phyloP scores from a whole-genome alignment of 2,329 filamentous ascomycete species.

The Byssochlamys sp. region DNA sequence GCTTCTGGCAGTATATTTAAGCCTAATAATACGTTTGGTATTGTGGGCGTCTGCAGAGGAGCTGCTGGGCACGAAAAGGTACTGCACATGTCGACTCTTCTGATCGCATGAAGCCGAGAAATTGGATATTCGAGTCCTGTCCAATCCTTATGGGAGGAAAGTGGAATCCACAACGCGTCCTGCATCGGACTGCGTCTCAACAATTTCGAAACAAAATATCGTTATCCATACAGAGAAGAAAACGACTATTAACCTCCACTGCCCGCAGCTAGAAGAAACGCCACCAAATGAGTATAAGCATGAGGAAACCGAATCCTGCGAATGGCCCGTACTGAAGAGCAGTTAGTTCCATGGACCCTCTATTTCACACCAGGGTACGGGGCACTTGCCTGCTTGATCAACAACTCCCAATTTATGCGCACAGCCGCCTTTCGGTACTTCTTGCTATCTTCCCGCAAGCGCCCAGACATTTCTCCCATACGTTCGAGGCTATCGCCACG shows the following conservation, averaged over 20 bases:
- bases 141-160: not conserved
- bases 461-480: conserved; percentile 88
- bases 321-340: conserved; percentile 68
- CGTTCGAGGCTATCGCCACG: conserved; percentile 86
- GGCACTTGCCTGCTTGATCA: conserved; percentile 67
- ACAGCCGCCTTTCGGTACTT: conserved; percentile 91
- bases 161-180: not conserved
- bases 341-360: conserved; percentile 14
- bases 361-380: not conserved
- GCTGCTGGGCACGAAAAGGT: too few relatives aligned
- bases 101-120: too few relatives aligned
- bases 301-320: conserved; percentile 67
- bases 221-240: conserved; percentile 24
- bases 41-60: too few relatives aligned
- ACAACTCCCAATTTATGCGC: conserved; percentile 92
- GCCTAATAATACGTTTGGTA: too few relatives aligned
- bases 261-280: conserved; percentile 64
- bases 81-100: too few relatives aligned
- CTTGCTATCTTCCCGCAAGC: conserved; percentile 81
- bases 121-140: too few relatives aligned
- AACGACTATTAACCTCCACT: conserved; percentile 4
- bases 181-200: not conserved
- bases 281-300: conserved; percentile 83
- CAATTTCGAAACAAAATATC: conserved; percentile 18
- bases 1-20: too few relatives aligned